phyloP scores from a whole-genome alignment of 1,139 yeast genomes.

The Candida sanyaensis region DNA sequence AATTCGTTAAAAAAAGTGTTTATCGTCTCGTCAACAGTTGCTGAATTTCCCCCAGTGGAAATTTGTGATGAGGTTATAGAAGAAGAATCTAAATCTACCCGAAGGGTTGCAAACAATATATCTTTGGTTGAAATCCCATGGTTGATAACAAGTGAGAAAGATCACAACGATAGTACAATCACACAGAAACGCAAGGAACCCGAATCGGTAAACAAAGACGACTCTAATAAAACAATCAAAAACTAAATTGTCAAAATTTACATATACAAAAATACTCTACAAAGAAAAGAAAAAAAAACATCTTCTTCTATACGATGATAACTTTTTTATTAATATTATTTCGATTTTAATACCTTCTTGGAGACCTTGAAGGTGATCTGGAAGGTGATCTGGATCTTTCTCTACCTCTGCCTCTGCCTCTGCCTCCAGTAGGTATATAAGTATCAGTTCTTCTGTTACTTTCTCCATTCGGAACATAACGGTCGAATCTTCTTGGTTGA shows the following conservation, averaged over 20 bases:
- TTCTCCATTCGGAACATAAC: conserved; percentile 10
- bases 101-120: conserved; percentile 14
- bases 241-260: neutral
- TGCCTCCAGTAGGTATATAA: conserved; percentile 18
- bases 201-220: conserved; percentile 2
- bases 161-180: neutral
- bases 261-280: neutral
- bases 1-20: conserved; percentile 31
- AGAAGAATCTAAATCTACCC: conserved; percentile 3
- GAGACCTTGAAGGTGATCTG: conserved; percentile 18
- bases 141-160: conserved; percentile 29
- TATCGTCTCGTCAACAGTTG: conserved; percentile 28
- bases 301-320: neutral
- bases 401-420: conserved; percentile 13
- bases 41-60: conserved; percentile 24
- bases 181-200: conserved; percentile 9
- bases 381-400: conserved; percentile 17
- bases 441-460: conserved; percentile 19
- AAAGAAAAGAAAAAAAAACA: neutral
- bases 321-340: neutral
- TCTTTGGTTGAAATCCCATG: conserved; percentile 48
- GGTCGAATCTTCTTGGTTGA: conserved; percentile 8
- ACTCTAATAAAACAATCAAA: neutral
- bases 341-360: conserved; percentile 4
- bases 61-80: neutral